These are phyloP conservation scores for Pholiota molesta DNA, from an alignment of 768 basidiomycete species.

Conservation along the genomic window DNA sequence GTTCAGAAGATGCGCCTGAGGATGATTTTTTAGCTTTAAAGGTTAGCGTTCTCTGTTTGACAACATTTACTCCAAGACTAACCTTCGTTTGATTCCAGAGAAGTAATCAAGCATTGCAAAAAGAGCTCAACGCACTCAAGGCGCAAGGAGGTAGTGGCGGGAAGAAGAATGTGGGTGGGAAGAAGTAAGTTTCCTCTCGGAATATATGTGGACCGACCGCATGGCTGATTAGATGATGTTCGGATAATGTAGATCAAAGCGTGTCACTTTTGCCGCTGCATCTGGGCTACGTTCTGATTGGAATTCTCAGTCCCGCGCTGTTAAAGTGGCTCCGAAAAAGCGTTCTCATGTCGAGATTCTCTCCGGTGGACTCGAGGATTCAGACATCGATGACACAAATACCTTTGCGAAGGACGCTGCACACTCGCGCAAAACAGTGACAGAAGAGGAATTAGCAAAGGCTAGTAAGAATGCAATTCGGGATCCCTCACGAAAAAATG, in stretches of 20 bases:
- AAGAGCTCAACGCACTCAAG: constrained; percentile 8
- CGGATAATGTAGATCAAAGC: constrained; percentile 12
- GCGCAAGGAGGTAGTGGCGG: neutral
- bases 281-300: constrained; percentile 19
- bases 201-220: constrained; percentile 3
- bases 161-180: constrained; percentile 17
- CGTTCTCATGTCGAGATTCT: constrained; percentile 5
- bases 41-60: too few relatives aligned
- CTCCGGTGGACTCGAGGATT: constrained; percentile 16
- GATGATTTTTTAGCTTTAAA: too few relatives aligned
- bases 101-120: neutral
- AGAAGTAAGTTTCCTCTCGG: constrained; percentile 13
- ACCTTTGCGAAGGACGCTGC: neutral
- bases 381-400: constrained; percentile 15
- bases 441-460: too few relatives aligned
- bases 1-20: too few relatives aligned
- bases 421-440: neutral
- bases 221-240: neutral
- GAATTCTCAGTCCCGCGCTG: neutral
- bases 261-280: constrained; percentile 13
- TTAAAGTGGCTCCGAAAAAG: constrained; percentile 5
- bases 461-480: too few relatives aligned
- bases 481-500: too few relatives aligned
- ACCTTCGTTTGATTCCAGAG: too few relatives aligned
- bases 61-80: too few relatives aligned